A percentile compares a stretch with the other conserved stretches of the same genome.
Conservation (phyloP, 768 basidiomycete species). For the Clitopilus passeckerianus region DNA sequence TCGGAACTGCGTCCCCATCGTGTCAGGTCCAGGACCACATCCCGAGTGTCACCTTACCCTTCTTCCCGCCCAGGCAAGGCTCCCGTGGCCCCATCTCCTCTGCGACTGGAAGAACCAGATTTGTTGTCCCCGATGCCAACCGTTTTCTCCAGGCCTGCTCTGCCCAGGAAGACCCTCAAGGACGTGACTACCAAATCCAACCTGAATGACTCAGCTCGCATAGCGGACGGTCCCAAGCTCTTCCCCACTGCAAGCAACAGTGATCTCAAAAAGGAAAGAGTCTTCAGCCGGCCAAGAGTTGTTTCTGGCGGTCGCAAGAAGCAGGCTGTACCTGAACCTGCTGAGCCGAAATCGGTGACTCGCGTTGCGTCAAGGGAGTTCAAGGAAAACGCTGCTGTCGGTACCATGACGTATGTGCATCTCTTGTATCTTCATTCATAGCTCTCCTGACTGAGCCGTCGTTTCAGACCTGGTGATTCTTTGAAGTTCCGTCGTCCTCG, state of each 20-base stretch:
- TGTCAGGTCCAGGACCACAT: conserved; percentile 61
- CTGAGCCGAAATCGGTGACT: conserved; percentile 55
- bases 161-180: conserved; percentile 30
- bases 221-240: conserved; percentile 34
- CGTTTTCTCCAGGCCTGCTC: conserved; percentile 11
- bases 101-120: conserved; percentile 32
- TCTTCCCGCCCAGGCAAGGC: conserved; percentile 40
- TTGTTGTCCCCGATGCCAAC: conserved; percentile 16
- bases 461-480: conserved; percentile 38
- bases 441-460: background rate
- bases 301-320: conserved; percentile 49
- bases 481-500: conserved; percentile 46
- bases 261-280: conserved; percentile 33
- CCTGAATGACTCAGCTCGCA: conserved; percentile 25
- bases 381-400: conserved; percentile 46
- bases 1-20: conserved; percentile 63
- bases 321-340: conserved; percentile 55
- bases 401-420: conserved; percentile 42
- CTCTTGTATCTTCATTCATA: background rate
- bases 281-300: conserved; percentile 33
- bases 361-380: conserved; percentile 39
- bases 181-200: conserved; percentile 39
- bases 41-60: conserved; percentile 73
- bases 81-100: conserved; percentile 12
- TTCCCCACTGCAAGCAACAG: conserved; percentile 33